Conservation (phyloP, 805 yeast genomes). For the Suhomyces tanzawaensis region DNA sequence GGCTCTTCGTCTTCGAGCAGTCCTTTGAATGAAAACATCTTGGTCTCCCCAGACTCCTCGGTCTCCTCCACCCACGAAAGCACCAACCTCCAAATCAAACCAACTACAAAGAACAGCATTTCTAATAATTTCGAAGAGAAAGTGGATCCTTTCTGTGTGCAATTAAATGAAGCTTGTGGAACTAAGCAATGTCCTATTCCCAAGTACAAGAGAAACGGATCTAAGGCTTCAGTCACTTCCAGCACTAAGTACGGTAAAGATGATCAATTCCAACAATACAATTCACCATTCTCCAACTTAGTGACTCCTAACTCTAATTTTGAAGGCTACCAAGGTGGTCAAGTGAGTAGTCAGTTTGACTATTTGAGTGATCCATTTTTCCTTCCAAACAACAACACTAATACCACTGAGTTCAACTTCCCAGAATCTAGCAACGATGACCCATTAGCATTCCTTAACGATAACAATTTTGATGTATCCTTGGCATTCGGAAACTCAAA, state of each 20-base stretch:
- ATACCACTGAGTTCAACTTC: conserved; percentile 6
- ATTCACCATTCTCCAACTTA: conserved; percentile 21
- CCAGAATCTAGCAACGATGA: conserved; percentile 21
- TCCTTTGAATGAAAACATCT: conserved; percentile 36
- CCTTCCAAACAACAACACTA: conserved; percentile 3
- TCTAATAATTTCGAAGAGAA: conserved; percentile 56
- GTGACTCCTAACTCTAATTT: conserved; percentile 18
- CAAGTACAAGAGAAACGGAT: conserved; percentile 22
- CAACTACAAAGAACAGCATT: conserved; percentile 10
- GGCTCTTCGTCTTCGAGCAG: conserved; percentile 30
- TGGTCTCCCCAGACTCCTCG: conserved; percentile 33
- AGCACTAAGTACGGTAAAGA: background rate
- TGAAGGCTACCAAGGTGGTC: conserved; percentile 12
- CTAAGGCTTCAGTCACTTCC: conserved; percentile 2
- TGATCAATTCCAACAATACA: conserved; percentile 8
- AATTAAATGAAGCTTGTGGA: conserved; percentile 81
- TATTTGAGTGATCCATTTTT: conserved; percentile 18
- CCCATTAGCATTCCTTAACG: conserved; percentile 48
- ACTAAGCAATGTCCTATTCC: conserved; percentile 69
- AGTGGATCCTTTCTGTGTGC: conserved; percentile 71
- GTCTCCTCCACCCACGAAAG: conserved; percentile 10
- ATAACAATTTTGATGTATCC: conserved; percentile 51
- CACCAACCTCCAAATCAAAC: conserved; percentile 4
- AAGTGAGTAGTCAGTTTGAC: conserved; percentile 4
- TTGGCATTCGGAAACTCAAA: conserved; percentile 40